Base-by-base conservation (phyloP, 306 rosid genomes). In the Vigna unguiculata region DNA sequence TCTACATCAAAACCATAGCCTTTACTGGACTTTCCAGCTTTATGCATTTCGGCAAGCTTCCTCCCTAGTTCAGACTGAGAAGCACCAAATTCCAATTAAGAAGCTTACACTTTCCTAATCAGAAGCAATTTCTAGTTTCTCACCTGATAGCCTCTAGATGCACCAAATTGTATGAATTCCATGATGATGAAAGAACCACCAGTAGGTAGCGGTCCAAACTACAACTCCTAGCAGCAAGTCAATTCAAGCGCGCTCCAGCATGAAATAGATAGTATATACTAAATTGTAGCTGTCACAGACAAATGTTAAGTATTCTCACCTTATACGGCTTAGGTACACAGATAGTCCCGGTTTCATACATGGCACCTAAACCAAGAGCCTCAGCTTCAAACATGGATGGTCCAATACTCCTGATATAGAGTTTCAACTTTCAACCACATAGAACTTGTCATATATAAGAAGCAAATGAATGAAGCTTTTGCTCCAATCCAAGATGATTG, bases 41-140 rank as follows among this genome's bases (percentile, higher is more conserved):
- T 94, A 76, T 94, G 98, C 98, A 94, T 92, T 83, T 92, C 97
- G 47, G 90, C 98, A 61, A 94, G 97, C 86, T 88, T 94, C 84
- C 89, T 89, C 72, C 96, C 97, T 74, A 92, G 82, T 71, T 45
- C 85, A 89, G 96, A 83, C 98, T 94, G 90, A 54, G 15, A 65
- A 83, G 71, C 75, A 69, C 78, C 41, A 60, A 77, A n/a, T 43
- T 67, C 72, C 34, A 72, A 32, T 72, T 51, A 60, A 30, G 76
- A 36, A 14, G 38, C 75, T 63, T 14, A 79, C 30, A 22, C n/a
- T 86, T 74, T 47, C 4, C 40, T 40, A 78, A 51, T 57, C 45
- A 48, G 7, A 6, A 76, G 53, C 67, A 60, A 30, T 38, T 53
- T 70, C 48, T 11, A 75, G 14, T 17, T 58, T 17, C 84, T 84